A percentile compares a stretch with the other conserved stretches of the same genome.
Conservation (phyloP, 1,284 basidiomycete species). For the Termitomyces sp. region DNA sequence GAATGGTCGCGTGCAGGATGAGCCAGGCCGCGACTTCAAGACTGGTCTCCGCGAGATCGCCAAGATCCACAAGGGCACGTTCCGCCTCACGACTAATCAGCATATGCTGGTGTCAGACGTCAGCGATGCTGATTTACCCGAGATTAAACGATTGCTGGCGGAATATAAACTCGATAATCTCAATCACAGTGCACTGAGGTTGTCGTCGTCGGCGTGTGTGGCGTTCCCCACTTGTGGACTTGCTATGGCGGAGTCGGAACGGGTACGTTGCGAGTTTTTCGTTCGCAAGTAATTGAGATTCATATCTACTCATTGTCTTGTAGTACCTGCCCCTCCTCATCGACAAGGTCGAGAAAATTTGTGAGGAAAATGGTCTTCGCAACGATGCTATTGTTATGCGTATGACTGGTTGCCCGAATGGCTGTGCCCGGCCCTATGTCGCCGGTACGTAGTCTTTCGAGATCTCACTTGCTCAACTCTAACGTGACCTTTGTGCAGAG, state of each 20-base stretch:
- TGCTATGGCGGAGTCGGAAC: constrained; percentile 93
- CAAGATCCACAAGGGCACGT: constrained; percentile 88
- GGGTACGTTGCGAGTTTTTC: constrained; percentile 35
- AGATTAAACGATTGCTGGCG: constrained; percentile 76
- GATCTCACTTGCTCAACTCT: background rate
- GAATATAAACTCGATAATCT: constrained; percentile 93
- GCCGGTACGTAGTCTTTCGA: constrained; percentile 48
- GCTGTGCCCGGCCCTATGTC: constrained; percentile 91
- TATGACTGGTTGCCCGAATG: constrained; percentile 96
- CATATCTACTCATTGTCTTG: constrained; percentile 5
- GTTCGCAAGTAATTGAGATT: background rate
- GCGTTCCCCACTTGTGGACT: constrained; percentile 97
- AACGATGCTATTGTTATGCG: constrained; percentile 96
- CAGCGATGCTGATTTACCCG: constrained; percentile 62
- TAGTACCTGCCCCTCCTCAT: constrained; percentile 92
- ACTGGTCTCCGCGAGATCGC: constrained; percentile 90
- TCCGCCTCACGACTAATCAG: constrained; percentile 94
- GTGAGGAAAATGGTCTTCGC: constrained; percentile 88
- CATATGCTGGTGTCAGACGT: constrained; percentile 91
- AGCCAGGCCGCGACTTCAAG: constrained; percentile 89
- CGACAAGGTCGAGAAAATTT: constrained; percentile 94
- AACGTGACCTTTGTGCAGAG: constrained; percentile 42
- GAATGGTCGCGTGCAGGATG: constrained; percentile 95
- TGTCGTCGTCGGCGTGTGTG: constrained; percentile 92
- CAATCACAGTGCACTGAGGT: constrained; percentile 73